A percentile compares a stretch with the other conserved stretches of the same genome.
Conservation (phyloP, 352 stramenopile species). For the Phytophthora pini region DNA sequence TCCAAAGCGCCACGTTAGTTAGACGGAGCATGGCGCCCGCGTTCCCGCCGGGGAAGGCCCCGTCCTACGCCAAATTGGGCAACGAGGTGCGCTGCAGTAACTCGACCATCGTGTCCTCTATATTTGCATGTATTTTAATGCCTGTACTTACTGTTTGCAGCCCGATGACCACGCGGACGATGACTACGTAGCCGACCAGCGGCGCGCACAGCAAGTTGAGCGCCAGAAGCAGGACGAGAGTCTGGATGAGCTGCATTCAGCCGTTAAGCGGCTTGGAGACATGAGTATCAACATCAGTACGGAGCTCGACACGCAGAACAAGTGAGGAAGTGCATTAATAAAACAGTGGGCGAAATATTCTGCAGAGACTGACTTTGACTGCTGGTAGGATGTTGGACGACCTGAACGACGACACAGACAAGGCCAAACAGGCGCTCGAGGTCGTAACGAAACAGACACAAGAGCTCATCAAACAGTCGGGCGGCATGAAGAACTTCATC, state of each 20-base stretch:
- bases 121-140: constrained; percentile 1
- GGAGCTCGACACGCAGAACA: constrained; percentile 84
- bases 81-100: constrained; percentile 51
- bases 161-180: constrained; percentile 60
- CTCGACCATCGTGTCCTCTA: background rate
- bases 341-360: background rate
- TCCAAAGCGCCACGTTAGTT: constrained; percentile 5
- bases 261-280: constrained; percentile 82
- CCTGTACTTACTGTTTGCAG: constrained; percentile 27
- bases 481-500: constrained; percentile 87
- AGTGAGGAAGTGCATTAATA: constrained; percentile 34
- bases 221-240: constrained; percentile 87
- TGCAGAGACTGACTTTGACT: constrained; percentile 10
- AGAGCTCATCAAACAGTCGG: constrained; percentile 86
- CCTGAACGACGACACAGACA: constrained; percentile 85
- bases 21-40: constrained; percentile 53
- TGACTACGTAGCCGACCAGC: constrained; percentile 60
- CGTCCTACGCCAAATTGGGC: constrained; percentile 75
- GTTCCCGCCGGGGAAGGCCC: constrained; percentile 65
- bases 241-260: constrained; percentile 77
- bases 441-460: constrained; percentile 87
- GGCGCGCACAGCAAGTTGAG: constrained; percentile 69
- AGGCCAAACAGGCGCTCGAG: constrained; percentile 74
- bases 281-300: constrained; percentile 88
- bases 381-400: constrained; percentile 81